Percentiles rank a stretch among this genome's conserved stretches.
Conservation (phyloP, 202 grass and related monocot species). For the Eragrostis tef region DNA sequence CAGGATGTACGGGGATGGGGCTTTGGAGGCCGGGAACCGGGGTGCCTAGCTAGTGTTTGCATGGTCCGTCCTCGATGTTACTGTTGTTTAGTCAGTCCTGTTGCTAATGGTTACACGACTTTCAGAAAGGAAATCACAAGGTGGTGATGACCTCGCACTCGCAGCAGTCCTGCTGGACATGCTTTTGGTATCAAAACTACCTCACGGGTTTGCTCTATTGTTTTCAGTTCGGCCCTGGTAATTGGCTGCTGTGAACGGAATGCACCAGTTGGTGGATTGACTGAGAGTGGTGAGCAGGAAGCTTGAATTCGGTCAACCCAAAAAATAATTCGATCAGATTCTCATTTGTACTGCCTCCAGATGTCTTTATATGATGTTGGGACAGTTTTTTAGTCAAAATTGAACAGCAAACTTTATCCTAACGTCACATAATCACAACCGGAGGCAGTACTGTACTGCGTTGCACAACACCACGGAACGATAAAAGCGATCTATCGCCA, state of each 20-base stretch:
- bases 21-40: not conserved
- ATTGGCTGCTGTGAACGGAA: not conserved
- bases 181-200: not conserved
- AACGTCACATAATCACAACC: too few species aligned
- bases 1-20: not conserved
- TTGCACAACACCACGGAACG: not conserved
- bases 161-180: not conserved
- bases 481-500: conserved; percentile 10
- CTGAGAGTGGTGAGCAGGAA: not conserved
- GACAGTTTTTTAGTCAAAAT: too few species aligned
- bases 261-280: not conserved
- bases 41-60: not conserved
- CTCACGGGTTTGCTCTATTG: not conserved
- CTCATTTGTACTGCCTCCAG: too few species aligned
- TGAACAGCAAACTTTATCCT: too few species aligned
- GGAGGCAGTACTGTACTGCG: too few species aligned
- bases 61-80: not conserved
- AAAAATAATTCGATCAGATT: too few species aligned
- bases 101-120: not conserved
- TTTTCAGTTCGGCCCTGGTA: not conserved
- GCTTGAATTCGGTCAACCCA: too few species aligned
- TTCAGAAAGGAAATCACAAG: not conserved
- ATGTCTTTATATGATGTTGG: too few species aligned
- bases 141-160: conserved; percentile 16
- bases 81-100: not conserved